phyloP scores from a whole-genome alignment of 257 asterid genomes.

The Nicotiana tomentosiformis region DNA sequence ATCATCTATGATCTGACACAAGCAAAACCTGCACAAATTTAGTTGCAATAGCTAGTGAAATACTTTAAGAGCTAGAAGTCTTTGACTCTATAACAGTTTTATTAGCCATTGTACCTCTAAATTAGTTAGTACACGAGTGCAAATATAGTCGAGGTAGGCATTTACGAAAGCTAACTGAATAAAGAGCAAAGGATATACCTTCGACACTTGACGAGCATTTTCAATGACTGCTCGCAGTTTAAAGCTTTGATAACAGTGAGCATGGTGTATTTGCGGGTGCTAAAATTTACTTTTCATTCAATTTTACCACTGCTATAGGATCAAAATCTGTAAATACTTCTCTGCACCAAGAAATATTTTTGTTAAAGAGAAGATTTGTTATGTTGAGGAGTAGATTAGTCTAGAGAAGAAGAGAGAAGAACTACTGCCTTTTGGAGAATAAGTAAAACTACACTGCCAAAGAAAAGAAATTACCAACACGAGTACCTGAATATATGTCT shows the following conservation, averaged over 20 bases:
- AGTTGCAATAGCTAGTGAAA: not conserved
- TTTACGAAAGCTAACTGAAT: not conserved
- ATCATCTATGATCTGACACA: conserved; percentile 65
- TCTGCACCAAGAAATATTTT: conserved; percentile 38
- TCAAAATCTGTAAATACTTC: conserved; percentile 79
- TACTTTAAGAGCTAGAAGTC: not conserved
- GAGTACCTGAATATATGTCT: conserved; percentile 65
- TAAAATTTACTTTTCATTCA: conserved; percentile 71
- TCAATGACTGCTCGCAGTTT: conserved; percentile 74
- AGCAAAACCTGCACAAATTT: conserved; percentile 11
- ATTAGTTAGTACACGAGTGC: not conserved
- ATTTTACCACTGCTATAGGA: conserved; percentile 74
- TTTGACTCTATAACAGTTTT: not conserved
- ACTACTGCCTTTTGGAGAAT: too few relatives aligned
- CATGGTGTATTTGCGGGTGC: conserved; percentile 61
- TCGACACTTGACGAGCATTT: conserved; percentile 84
- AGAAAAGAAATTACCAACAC: not conserved
- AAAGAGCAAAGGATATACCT: conserved; percentile 27
- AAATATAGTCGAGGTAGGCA: not conserved
- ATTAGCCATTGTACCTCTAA: not conserved
- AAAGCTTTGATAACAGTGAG: conserved; percentile 72
- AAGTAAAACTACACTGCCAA: not conserved
- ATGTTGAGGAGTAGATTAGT: not conserved
- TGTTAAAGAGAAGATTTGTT: not conserved
- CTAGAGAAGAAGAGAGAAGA: not conserved